A percentile compares a stretch with the other conserved stretches of the same genome.
phyloP scores from a whole-genome alignment of 192 early-diverging fungal species.

The Umbelopsis sp. region DNA sequence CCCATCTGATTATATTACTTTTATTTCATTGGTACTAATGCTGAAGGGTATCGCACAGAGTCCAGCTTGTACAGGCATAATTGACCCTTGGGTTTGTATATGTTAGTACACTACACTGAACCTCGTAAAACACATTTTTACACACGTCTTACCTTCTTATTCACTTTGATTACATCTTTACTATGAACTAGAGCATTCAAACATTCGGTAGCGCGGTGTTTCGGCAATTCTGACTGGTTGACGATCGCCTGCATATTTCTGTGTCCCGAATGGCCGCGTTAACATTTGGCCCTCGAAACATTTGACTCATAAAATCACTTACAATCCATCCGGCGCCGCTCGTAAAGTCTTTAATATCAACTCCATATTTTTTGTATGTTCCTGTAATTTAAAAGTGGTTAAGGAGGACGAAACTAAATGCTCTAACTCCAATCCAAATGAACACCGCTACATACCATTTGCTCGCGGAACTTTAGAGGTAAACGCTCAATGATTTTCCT shows the following conservation, averaged over 20 bases:
- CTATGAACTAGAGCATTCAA: constrained; percentile 36
- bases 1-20: not conserved
- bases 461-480: constrained; percentile 35
- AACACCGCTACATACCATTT: constrained; percentile 13
- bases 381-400: constrained; percentile 1
- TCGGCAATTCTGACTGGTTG: constrained; percentile 19
- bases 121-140: not conserved
- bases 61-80: constrained; percentile 23
- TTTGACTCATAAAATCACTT: constrained; percentile 1
- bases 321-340: constrained; percentile 33
- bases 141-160: constrained; percentile 30
- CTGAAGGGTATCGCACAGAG: constrained; percentile 22
- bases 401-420: too few species aligned
- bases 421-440: not conserved
- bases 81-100: constrained; percentile 17
- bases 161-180: constrained; percentile 34
- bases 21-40: not conserved
- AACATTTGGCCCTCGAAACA: not conserved
- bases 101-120: too few species aligned
- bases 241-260: constrained; percentile 24
- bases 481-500: constrained; percentile 32
- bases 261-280: not conserved
- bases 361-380: constrained; percentile 25
- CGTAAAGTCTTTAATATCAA: constrained; percentile 24
- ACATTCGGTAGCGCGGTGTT: constrained; percentile 31